Conservation (phyloP, 345 rosid genomes). For the Gossypium turneri region DNA sequence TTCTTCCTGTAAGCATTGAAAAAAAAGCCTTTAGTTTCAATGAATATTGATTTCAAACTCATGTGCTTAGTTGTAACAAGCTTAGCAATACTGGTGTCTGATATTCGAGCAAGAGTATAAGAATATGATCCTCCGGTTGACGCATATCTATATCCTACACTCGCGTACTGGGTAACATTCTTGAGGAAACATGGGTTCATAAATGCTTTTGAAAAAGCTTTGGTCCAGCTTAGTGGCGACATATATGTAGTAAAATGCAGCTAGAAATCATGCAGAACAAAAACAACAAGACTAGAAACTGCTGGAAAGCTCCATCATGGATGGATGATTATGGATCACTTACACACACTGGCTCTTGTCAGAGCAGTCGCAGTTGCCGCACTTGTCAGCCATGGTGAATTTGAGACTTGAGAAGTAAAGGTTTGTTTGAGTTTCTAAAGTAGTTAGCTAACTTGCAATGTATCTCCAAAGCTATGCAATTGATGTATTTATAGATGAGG, state of each 20-base stretch:
- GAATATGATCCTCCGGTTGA: too few species aligned
- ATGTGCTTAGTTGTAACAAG: too few species aligned
- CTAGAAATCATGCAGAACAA: too few species aligned
- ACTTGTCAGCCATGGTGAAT: conserved; percentile 59
- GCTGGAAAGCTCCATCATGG: neutral
- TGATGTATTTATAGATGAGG: conserved; percentile 38
- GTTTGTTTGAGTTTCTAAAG: neutral
- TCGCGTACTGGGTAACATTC: too few species aligned
- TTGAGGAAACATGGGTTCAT: too few species aligned
- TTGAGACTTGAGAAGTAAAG: neutral
- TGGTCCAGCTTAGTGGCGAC: too few species aligned
- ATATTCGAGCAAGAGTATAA: too few species aligned
- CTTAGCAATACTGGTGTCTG: too few species aligned
- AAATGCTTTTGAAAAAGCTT: too few species aligned
- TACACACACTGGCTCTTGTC: conserved; percentile 18
- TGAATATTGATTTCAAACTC: too few species aligned
- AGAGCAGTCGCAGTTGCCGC: conserved; percentile 62
- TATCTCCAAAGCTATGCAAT: neutral
- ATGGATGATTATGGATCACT: neutral
- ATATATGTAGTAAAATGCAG: too few species aligned
- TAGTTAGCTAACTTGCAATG: neutral
- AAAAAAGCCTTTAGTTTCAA: neutral
- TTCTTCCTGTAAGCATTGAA: conserved; percentile 51
- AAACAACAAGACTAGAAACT: neutral
- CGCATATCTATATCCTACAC: too few species aligned